Evolutionary conservation across 1,284 basidiomycete genomes (phyloP), one percentile per base, ranked within the genome.

Genomic region (Neolentinus lepideus): DNA sequence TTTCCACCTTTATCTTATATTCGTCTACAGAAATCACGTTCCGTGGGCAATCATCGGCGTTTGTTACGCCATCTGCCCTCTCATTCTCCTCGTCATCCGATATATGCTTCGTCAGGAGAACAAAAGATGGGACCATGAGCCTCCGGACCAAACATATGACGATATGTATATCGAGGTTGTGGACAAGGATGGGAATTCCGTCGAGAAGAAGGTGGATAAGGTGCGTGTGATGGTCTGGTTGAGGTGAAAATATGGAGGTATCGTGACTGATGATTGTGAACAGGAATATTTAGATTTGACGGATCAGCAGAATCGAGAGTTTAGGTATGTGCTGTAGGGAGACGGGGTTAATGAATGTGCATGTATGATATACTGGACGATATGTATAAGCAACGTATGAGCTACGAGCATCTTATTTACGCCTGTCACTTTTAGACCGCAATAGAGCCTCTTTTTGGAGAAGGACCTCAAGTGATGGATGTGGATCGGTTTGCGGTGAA

Each of bases 11-110:
- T 16, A 8, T 6, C 4, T 6, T 12, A 31, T 31, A 31, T 6
- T 6, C 29, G 16, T 4, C n/a, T 11, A 1, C 22, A 75, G 81
- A 54, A 85, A 87, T 61, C 81, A 75, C 58, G 67, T 87, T 50
- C 85, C 84, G 0, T 88, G 84, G 84, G 77, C 76, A 51, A 72
- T 87, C 59, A 85, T 87, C 55, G 77, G 78, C 1, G 64, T 80
- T 52, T 83, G 80, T 64, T 80, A 81, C 60, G 58, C 74, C 12
- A 59, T 66, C 51, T 84, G 80, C 63, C 77, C 80, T 36, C 21
- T 69, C 2, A 55, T 84, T 50, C 58, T 85, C 51, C 66, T 88
- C 52, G 46, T 63, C 35, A 81, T 85, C 56, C 81, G 85, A 14
- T 70, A 63, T 59, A 62, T 81, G 51, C 78, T 92, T 56, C 69